These are phyloP conservation scores for Colletotrichum sp. DNA, from an alignment of 2,329 filamentous ascomycete species.

Conservation along the genomic window DNA sequence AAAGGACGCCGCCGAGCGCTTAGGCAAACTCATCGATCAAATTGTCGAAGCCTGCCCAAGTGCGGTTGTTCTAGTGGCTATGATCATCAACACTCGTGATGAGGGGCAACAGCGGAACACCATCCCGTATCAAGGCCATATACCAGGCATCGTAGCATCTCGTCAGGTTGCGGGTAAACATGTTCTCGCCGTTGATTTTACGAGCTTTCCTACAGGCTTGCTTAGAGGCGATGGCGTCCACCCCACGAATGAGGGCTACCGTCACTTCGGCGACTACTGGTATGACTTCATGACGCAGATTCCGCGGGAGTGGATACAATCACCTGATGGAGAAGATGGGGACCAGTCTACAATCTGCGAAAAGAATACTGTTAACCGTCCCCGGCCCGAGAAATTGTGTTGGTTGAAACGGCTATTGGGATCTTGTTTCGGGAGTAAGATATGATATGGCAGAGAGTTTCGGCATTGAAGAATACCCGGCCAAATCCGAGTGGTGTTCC, in stretches of 20 bases:
- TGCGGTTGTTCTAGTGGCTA: conserved; percentile 37
- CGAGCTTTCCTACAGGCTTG: conserved; percentile 27
- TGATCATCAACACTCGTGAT: conserved; percentile 36
- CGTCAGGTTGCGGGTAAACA: conserved; percentile 29
- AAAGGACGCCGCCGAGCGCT: conserved; percentile 26
- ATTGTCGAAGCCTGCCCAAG: conserved; percentile 33
- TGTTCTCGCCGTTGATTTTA: conserved; percentile 38
- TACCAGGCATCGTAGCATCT: conserved; percentile 32
- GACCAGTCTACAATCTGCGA: background rate
- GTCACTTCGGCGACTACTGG: conserved; percentile 40
- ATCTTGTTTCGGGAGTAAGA: background rate
- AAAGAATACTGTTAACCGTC: too few species aligned
- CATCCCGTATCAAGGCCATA: conserved; percentile 29
- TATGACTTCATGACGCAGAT: conserved; percentile 39
- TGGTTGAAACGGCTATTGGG: background rate
- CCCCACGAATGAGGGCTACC: conserved; percentile 37
- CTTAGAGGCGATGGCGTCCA: conserved; percentile 31
- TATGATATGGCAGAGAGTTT: background rate
- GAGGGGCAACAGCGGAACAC: conserved; percentile 27
- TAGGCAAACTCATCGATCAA: conserved; percentile 37
- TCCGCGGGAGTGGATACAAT: conserved; percentile 36
- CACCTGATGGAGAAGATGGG: conserved; percentile 27
- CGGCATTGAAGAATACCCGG: background rate
- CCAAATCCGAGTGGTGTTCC: too few species aligned
- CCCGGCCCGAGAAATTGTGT: background rate